Percentiles rank a stretch among this genome's conserved stretches.
Conservation (phyloP, 768 basidiomycete genomes). For the Mrakia frigida region DNA sequence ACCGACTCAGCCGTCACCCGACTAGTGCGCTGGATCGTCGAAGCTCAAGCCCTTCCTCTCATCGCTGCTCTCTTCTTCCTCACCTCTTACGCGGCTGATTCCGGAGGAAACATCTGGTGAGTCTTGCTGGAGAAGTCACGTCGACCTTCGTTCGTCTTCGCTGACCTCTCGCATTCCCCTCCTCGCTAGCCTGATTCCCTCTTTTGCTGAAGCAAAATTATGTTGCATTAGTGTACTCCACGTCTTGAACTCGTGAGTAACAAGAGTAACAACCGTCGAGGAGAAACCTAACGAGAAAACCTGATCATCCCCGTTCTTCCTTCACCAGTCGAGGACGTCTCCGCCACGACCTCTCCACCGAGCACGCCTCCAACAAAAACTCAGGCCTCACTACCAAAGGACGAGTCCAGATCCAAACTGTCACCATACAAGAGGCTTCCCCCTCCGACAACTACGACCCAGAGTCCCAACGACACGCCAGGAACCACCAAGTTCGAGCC, state of each 20-base stretch:
- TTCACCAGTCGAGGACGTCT: not conserved
- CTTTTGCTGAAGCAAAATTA: not conserved
- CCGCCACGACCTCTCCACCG: constrained; percentile 14
- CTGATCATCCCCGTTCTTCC: not conserved
- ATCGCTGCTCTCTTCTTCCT: constrained; percentile 1
- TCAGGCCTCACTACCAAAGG: constrained; percentile 2
- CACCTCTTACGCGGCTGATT: not conserved
- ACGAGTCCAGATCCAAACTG: constrained; percentile 10
- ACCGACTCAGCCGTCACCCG: constrained; percentile 11
- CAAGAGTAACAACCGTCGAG: too few species aligned
- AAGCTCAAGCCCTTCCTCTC: not conserved
- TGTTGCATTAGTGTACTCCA: not conserved
- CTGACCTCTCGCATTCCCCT: not conserved
- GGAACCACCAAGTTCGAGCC: not conserved
- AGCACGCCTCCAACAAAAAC: constrained; percentile 1
- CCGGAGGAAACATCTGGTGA: not conserved
- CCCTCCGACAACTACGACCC: constrained; percentile 1
- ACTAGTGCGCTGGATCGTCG: not conserved
- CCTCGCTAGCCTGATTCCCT: not conserved
- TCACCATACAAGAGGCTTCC: not conserved
- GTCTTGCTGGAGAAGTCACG: not conserved
- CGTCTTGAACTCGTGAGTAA: not conserved
- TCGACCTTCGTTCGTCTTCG: not conserved
- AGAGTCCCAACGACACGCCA: not conserved
- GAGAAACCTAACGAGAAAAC: too few species aligned